Base-by-base conservation (phyloP, 2,329 filamentous ascomycete genomes). In the Zasmidium cellare region DNA sequence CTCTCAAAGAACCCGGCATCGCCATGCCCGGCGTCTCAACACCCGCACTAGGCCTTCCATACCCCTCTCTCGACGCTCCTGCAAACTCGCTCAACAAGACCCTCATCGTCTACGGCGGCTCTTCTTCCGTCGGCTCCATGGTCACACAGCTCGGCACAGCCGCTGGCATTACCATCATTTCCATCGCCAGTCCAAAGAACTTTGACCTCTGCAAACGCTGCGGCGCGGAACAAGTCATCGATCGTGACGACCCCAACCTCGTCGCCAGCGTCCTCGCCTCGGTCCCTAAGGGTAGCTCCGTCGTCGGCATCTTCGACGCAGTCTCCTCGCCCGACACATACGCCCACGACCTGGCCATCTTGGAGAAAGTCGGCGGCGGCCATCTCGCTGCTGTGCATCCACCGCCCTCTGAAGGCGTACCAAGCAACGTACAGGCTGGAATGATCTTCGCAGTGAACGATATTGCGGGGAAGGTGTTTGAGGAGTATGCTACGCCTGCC, bases 261-360 rank as follows among this genome's bases (percentile, higher is more conserved):
- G 66, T 65, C 3, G 66, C 74, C 1, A 71, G 76, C 51, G 70
- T 77, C 44, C 59, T 76, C 23, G 51, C 55, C 2, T 73, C 75
- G 25, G 65, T 77, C 46, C 41, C 45, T 1, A 71, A 69, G 2
- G 72, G 71, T 14, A 41, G 11, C 11, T 14, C 9, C 9, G 75
- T 73, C 47, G 63, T 65, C 12, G 75, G 76, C 38, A 66, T 75
- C 6, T 75, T 68, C 49, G 75, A 77, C 57, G 45, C 58, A n/a
- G 56, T 63, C 12, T 44, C 49, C 3, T 46, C 41, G 2, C 35
- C 44, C 2, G 53, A 46, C 3, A 41, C 56, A 14, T 59, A 50
- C 45, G 35, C 56, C 1, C 9, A 47, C 31, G 46, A 45, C 45
- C 25, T 56, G 3, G 48, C 55, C 9, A 57, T 63, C 18, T 23